Percentiles rank a stretch among this genome's conserved stretches.
Conservation (phyloP, 441 rosid genomes). For the Theobroma grandiflorum region DNA sequence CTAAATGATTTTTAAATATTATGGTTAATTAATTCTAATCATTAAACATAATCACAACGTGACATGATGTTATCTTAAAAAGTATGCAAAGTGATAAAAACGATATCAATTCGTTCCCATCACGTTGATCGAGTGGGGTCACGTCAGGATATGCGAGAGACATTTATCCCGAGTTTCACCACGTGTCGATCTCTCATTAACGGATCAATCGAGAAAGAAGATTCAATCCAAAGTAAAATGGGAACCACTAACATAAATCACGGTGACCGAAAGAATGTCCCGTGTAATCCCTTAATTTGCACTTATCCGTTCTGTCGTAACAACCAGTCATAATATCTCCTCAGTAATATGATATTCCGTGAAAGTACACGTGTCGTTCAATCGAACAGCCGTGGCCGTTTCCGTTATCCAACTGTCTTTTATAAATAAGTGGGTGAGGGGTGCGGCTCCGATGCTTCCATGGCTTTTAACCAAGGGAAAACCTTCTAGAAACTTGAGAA, state of each 20-base stretch:
- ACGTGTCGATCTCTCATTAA: background rate
- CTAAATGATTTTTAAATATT: too few relatives aligned
- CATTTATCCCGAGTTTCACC: background rate
- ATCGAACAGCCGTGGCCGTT: background rate
- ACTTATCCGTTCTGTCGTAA: background rate
- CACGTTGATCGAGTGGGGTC: background rate
- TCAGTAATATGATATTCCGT: background rate
- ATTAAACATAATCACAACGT: background rate
- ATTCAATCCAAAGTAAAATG: background rate
- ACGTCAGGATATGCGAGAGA: constrained; percentile 1
- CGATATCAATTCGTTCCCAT: too few relatives aligned
- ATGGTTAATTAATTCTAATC: too few relatives aligned
- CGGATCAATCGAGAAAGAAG: background rate
- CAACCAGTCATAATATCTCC: background rate
- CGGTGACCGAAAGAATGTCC: background rate
- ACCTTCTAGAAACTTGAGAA: constrained; percentile 14
- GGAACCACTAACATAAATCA: background rate
- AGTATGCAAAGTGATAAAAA: too few relatives aligned
- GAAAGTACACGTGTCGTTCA: constrained; percentile 20
- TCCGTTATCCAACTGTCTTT: constrained; percentile 21
- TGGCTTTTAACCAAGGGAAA: background rate
- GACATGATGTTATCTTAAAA: too few relatives aligned
- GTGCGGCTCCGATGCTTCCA: background rate
- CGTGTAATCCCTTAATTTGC: background rate
- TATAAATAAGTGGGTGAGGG: background rate